Evolutionary conservation across 495 filamentous ascomycete species (phyloP).

Genomic region (Hyaloscypha finlandica): DNA sequence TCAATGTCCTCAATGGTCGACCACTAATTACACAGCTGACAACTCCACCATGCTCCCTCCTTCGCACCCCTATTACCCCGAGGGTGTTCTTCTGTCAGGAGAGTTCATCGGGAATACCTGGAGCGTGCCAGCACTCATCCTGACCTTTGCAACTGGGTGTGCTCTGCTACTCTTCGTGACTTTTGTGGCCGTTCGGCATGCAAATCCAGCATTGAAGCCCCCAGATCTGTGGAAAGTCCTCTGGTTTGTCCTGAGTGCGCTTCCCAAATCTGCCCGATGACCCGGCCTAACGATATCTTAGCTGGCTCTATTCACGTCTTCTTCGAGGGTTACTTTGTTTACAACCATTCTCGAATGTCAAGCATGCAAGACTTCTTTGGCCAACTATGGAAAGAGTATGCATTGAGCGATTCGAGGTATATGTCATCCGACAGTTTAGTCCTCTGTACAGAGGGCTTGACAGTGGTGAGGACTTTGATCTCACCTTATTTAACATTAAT

Average conservation of each 20-base stretch:
- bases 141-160: slow-evolving; percentile 47
- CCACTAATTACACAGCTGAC: too few relatives aligned
- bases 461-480: slow-evolving; percentile 39
- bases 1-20: too few relatives aligned
- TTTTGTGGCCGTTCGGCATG: slow-evolving; percentile 41
- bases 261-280: not conserved
- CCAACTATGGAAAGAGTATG: slow-evolving; percentile 66
- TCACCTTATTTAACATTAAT: not conserved
- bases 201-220: slow-evolving; percentile 41
- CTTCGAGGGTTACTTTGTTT: slow-evolving; percentile 59
- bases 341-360: slow-evolving; percentile 46
- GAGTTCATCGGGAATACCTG: slow-evolving; percentile 50
- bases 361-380: slow-evolving; percentile 50
- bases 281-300: slow-evolving; percentile 21
- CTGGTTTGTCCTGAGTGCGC: slow-evolving; percentile 63
- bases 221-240: slow-evolving; percentile 49
- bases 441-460: slow-evolving; percentile 57
- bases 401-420: slow-evolving; percentile 59
- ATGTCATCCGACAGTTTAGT: slow-evolving; percentile 54
- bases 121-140: slow-evolving; percentile 48
- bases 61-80: slow-evolving; percentile 50
- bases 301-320: slow-evolving; percentile 57
- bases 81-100: slow-evolving; percentile 41
- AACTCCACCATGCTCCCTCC: not conserved
- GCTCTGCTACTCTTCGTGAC: slow-evolving; percentile 46